These are phyloP conservation scores for Salmacisia buchloeana DNA, from an alignment of 1,284 basidiomycete species.

Conservation along the genomic window DNA sequence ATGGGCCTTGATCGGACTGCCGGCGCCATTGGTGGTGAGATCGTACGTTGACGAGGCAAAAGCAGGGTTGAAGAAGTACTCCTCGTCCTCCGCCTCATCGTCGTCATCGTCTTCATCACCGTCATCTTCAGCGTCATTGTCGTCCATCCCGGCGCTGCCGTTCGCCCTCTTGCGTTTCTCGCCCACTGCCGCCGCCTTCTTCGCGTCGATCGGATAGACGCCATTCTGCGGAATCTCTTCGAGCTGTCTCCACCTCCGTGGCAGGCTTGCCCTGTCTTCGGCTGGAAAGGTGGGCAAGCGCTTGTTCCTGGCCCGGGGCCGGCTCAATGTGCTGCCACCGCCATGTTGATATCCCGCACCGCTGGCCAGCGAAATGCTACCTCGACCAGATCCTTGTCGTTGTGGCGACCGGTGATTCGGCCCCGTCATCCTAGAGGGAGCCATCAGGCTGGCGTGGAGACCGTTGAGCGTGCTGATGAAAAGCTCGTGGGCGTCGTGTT, in stretches of 20 bases:
- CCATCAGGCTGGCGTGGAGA: slow-evolving; percentile 37
- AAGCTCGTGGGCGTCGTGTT: slow-evolving; percentile 85
- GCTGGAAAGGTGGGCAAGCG: slow-evolving; percentile 1
- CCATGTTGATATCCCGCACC: slow-evolving; percentile 24
- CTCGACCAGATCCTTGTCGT: slow-evolving; percentile 23
- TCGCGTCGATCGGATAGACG: not conserved
- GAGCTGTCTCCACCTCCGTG: not conserved
- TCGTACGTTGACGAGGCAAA: not conserved
- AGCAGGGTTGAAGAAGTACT: not conserved
- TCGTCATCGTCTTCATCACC: slow-evolving; percentile 2
- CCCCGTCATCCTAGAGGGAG: not conserved
- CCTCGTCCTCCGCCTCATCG: not conserved
- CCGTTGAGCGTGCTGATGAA: slow-evolving; percentile 48
- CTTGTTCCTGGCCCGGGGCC: slow-evolving; percentile 3
- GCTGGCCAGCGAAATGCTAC: slow-evolving; percentile 19
- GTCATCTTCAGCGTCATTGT: not conserved
- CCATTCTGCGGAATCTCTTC: slow-evolving; percentile 4
- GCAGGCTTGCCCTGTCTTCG: not conserved
- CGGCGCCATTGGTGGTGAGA: no score
- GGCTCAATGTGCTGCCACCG: slow-evolving; percentile 9
- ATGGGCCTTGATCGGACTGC: not conserved
- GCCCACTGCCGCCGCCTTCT: not conserved
- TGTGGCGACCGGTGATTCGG: not conserved
- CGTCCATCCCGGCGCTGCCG: not conserved
- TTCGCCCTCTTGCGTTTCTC: not conserved